Percentiles rank a stretch among this genome's conserved stretches.
phyloP scores from a whole-genome alignment of 148 eudicot species.

The Fagopyrum esculentum region DNA sequence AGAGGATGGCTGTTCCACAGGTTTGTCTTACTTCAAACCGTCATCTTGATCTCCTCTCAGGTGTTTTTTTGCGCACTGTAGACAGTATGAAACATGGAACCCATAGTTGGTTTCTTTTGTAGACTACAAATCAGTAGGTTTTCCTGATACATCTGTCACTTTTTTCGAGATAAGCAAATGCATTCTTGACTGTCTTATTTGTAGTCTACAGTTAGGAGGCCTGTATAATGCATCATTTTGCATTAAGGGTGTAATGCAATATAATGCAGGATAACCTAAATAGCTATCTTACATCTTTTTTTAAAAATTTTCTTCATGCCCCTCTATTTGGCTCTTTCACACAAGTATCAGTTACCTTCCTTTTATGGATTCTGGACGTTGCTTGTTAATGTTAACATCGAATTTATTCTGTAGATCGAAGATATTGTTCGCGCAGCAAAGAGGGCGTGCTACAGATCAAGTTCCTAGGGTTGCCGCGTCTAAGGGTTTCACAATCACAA shows the following conservation, averaged over 20 bases:
- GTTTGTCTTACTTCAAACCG: constrained; percentile 21
- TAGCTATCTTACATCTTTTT: too few species aligned
- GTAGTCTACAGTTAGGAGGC: too few species aligned
- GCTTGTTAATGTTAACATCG: background rate
- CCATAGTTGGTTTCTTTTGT: background rate
- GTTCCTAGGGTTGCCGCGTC: constrained; percentile 58
- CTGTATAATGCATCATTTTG: too few species aligned
- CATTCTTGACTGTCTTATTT: background rate
- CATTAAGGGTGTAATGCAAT: too few species aligned
- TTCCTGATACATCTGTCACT: background rate
- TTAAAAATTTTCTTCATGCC: too few species aligned
- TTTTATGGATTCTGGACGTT: background rate
- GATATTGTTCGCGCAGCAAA: constrained; percentile 87
- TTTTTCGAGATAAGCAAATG: background rate
- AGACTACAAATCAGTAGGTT: background rate
- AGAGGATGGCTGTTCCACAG: constrained; percentile 29
- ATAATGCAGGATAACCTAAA: too few species aligned
- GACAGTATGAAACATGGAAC: background rate
- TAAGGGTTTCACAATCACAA: constrained; percentile 9
- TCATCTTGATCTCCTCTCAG: background rate
- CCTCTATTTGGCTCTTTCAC: too few species aligned
- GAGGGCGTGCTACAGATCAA: constrained; percentile 67
- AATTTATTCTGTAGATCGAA: constrained; percentile 43
- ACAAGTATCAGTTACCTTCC: background rate
- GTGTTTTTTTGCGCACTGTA: background rate